Conservation (phyloP, 768 basidiomycete genomes). For the Suillus hirtellus region DNA sequence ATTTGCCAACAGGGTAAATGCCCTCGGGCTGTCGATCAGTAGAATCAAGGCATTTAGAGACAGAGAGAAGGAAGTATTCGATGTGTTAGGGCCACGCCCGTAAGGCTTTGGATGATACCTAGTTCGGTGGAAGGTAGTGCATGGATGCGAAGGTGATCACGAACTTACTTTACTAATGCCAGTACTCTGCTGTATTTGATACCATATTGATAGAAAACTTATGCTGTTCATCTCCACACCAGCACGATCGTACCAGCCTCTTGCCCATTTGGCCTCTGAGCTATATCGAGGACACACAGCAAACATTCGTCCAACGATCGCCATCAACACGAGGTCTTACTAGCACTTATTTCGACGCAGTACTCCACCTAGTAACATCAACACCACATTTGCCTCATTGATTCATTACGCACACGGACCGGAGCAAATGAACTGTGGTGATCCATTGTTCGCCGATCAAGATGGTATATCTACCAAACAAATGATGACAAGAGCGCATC, state of each 20-base stretch:
- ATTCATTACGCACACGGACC: not conserved
- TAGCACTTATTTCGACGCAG: not conserved
- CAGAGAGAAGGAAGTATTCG: constrained; percentile 69
- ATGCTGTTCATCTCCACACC: not conserved
- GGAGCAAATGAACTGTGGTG: not conserved
- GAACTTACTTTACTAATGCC: constrained; percentile 6
- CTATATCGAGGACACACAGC: not conserved
- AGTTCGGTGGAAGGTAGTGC: not conserved
- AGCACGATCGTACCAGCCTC: not conserved
- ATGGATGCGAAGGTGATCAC: not conserved
- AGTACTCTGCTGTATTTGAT: constrained; percentile 2
- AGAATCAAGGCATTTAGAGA: constrained; percentile 70
- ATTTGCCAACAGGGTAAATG: constrained; percentile 78
- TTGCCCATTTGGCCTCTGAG: not conserved
- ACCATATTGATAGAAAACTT: not conserved
- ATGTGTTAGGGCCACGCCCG: constrained; percentile 54
- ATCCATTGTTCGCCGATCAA: not conserved
- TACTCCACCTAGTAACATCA: not conserved
- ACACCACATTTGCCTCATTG: not conserved
- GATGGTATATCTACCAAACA: not conserved
- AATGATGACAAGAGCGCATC: too few relatives aligned
- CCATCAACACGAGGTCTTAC: not conserved
- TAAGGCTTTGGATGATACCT: not conserved
- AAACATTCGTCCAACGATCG: not conserved
- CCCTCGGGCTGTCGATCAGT: constrained; percentile 70